Evolutionary conservation across 257 asterid species (phyloP), one percentile per base, ranked within the genome.

Genomic region (Lantana camara): DNA sequence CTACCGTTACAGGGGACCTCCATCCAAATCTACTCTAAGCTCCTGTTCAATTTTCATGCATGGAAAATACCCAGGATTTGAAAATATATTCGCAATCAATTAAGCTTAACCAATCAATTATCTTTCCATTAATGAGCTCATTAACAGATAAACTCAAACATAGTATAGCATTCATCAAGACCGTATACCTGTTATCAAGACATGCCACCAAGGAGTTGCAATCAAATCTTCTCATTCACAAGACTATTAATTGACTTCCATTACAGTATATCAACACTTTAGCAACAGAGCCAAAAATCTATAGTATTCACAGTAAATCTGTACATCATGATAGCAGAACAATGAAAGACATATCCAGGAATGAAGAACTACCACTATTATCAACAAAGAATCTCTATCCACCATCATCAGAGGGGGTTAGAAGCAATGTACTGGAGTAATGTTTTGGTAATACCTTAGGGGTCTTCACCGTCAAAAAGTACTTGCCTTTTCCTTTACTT

Each of bases 401-500:
- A 30, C 21, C 44, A 20, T 5, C 41, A 35, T 7, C 15, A 41
- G 16, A 47, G 3, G 16, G 46, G 21, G n/a, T n/a, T n/a, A 3
- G 40, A 38, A 42, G 12, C 8, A 61, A 61, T 34, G 57, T 57
- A 44, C 15, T 9, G 9, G n/a, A 30, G 24, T 27, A 35, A 17
- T 48, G 34, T 40, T 51, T 51, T 22, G 42, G 24, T 19, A 53
- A 50, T 13, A 58, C 53, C 35, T 35, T 40, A 59, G 16, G 30
- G 22, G 30, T 44, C 9, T 68, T 64, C 68, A 70, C 60, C 72
- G 63, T 56, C 59, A 49, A 38, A 20, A 64, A 24, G 22, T 30
- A 30, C 63, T 64, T 37, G 1, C 40, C 40, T 58, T 48, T 73
- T 72, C 60, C 73, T 58, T 47, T 69, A 67, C 60, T 59, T 56